Evolutionary conservation across 768 basidiomycete species (phyloP).

Genomic region (Termitomyces heimii): DNA sequence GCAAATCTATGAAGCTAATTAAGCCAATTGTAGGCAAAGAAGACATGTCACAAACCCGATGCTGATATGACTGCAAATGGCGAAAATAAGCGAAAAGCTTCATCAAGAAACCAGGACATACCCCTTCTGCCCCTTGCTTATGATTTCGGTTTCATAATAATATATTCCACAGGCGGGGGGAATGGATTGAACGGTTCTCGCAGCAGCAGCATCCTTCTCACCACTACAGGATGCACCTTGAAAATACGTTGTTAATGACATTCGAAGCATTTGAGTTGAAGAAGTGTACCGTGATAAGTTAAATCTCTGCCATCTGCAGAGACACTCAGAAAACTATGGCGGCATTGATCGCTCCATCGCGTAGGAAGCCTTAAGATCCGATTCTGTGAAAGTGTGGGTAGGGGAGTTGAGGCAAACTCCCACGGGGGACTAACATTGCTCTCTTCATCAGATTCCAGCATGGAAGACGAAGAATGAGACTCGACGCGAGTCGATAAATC

Average conservation of each 20-base stretch:
- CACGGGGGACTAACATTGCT: conserved; percentile 46
- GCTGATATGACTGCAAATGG: conserved; percentile 58
- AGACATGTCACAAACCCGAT: conserved; percentile 54
- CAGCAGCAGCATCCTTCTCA: conserved; percentile 82
- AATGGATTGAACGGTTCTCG: conserved; percentile 70
- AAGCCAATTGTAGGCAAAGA: not conserved
- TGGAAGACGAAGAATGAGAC: conserved; percentile 17
- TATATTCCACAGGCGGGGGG: conserved; percentile 88
- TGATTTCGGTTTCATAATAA: conserved; percentile 88
- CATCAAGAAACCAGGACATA: conserved; percentile 26
- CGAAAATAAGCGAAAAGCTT: conserved; percentile 12
- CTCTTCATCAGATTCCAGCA: conserved; percentile 65
- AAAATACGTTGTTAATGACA: not conserved
- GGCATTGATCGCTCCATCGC: conserved; percentile 71
- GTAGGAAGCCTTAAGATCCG: conserved; percentile 59
- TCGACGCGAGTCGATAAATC: conserved; percentile 21
- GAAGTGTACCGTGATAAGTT: conserved; percentile 53
- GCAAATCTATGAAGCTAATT: conserved; percentile 48
- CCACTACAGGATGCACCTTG: conserved; percentile 47
- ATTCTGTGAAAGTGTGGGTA: conserved; percentile 26
- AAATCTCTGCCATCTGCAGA: conserved; percentile 71
- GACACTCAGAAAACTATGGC: conserved; percentile 52
- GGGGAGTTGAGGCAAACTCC: conserved; percentile 25
- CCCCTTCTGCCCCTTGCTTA: conserved; percentile 80
- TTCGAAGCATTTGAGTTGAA: not conserved